Conservation (phyloP, 768 basidiomycete species). For the Termitomyces titanicus region DNA sequence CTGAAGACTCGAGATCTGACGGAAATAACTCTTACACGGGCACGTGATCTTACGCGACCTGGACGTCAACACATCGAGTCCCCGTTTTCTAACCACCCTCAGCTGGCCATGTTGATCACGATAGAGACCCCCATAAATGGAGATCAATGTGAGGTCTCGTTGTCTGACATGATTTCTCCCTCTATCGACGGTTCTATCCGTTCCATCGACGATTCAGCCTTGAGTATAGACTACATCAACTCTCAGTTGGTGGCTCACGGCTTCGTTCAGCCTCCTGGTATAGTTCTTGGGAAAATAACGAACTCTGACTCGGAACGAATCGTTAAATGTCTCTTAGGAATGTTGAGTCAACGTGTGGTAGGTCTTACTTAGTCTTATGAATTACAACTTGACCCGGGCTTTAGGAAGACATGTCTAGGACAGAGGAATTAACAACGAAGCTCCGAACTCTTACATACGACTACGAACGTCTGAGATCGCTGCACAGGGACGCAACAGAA, state of each 20-base stretch:
- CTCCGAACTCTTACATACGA: constrained; percentile 78
- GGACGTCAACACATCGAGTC: neutral
- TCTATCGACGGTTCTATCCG: constrained; percentile 42
- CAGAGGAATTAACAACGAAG: constrained; percentile 73
- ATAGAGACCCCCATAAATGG: constrained; percentile 41
- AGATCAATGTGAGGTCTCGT: constrained; percentile 53
- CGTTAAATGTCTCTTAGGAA: constrained; percentile 70
- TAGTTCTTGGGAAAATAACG: constrained; percentile 64
- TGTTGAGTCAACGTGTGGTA: constrained; percentile 78
- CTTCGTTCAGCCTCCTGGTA: constrained; percentile 58
- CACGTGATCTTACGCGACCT: constrained; percentile 23
- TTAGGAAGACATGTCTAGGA: constrained; percentile 71
- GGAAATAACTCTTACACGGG: no score
- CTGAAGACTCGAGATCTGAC: no score
- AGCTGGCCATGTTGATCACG: constrained; percentile 18
- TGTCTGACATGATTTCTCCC: constrained; percentile 40
- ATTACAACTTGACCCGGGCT: neutral
- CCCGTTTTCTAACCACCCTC: neutral
- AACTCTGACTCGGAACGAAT: constrained; percentile 51
- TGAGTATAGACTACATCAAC: constrained; percentile 76
- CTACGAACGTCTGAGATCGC: constrained; percentile 65
- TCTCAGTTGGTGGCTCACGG: constrained; percentile 82
- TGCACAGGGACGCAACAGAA: constrained; percentile 59
- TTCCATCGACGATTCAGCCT: constrained; percentile 46
- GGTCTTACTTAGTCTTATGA: constrained; percentile 20